Conservation (phyloP, 179 eudicot genomes). For the Heliamphora pulchella region DNA sequence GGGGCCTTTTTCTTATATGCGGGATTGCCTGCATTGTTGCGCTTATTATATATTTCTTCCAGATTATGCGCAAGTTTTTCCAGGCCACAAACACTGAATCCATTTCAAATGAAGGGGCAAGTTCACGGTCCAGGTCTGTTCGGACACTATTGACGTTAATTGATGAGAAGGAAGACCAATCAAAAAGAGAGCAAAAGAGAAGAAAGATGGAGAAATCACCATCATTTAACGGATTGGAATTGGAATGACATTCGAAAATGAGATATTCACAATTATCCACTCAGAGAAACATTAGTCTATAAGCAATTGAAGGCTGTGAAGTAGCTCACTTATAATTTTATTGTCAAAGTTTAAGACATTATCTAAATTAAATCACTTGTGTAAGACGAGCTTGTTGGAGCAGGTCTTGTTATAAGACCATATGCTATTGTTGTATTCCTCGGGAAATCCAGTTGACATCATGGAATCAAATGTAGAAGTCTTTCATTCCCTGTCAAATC, state of each 20-base stretch:
- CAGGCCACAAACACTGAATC: constrained; percentile 21
- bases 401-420: not conserved
- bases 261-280: constrained; percentile 21
- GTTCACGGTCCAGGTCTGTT: constrained; percentile 39
- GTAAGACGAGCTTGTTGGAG: not conserved
- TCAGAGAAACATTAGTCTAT: constrained; percentile 17
- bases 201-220: constrained; percentile 39
- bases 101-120: constrained; percentile 24
- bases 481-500: too few relatives aligned
- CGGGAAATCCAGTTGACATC: not conserved
- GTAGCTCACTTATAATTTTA: not conserved
- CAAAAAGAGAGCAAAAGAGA: constrained; percentile 39
- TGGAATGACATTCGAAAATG: constrained; percentile 24
- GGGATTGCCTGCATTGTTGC: constrained; percentile 60
- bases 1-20: constrained; percentile 71
- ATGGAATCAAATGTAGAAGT: not conserved
- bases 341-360: not conserved
- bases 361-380: not conserved
- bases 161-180: constrained; percentile 60
- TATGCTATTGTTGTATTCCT: not conserved
- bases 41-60: constrained; percentile 38
- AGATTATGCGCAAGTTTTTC: constrained; percentile 30
- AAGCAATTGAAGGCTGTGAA: not conserved
- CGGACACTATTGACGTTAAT: constrained; percentile 56
- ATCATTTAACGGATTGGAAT: constrained; percentile 28